Percentiles rank a stretch among this genome's conserved stretches.
These are phyloP conservation scores for Hericium alpestre DNA, from an alignment of 768 basidiomycete species.

Conservation along the genomic window DNA sequence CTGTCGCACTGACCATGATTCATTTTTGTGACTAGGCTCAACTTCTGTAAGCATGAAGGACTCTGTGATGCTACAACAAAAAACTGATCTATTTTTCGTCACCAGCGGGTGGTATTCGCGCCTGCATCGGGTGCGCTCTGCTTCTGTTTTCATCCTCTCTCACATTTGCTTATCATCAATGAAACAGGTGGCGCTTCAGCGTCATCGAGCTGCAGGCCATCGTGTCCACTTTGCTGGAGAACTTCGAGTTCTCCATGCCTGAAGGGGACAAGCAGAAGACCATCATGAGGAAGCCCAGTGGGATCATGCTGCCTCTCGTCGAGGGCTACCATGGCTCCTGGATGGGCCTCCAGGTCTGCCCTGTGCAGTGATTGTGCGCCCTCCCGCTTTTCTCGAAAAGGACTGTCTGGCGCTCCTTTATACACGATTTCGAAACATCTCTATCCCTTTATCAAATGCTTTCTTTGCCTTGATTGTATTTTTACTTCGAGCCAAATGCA, in stretches of 20 bases:
- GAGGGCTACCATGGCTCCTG: slow-evolving; percentile 2
- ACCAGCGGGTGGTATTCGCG: slow-evolving; percentile 6
- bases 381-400: no score
- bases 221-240: slow-evolving; percentile 1
- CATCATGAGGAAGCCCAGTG: slow-evolving; percentile 3
- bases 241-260: slow-evolving; percentile 8
- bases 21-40: background rate
- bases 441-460: no score
- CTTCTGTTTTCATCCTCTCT: background rate
- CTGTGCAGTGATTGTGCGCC: background rate
- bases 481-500: no score
- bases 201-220: slow-evolving; percentile 7
- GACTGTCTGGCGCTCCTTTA: no score
- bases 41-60: slow-evolving; percentile 3
- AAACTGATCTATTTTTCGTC: background rate
- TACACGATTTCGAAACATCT: no score
- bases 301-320: slow-evolving; percentile 6
- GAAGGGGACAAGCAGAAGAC: background rate
- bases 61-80: background rate
- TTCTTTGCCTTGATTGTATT: no score
- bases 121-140: slow-evolving; percentile 4
- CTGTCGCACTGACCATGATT: background rate
- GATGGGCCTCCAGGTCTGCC: slow-evolving; percentile 5
- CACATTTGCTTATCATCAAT: background rate
- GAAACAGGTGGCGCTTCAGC: background rate